phyloP scores from a whole-genome alignment of 768 basidiomycete genomes.

The Rhodotorula babjevae region DNA sequence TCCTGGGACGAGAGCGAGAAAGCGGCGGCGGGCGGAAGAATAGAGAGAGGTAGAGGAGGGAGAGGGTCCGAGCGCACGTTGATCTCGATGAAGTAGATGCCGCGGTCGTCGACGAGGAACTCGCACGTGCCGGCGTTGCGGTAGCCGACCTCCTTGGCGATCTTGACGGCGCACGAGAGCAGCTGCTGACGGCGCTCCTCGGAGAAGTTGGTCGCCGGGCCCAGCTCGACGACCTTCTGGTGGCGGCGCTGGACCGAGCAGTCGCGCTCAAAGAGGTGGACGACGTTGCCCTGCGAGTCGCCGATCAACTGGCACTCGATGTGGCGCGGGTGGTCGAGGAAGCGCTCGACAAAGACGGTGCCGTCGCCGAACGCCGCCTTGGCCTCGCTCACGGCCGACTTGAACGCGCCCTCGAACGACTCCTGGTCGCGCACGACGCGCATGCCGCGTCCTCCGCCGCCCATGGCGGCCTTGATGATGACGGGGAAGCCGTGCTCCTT shows the following conservation, averaged over 20 bases:
- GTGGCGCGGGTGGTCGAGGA: conserved; percentile 91
- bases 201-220: conserved; percentile 87
- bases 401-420: conserved; percentile 81
- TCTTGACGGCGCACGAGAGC: conserved; percentile 81
- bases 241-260: conserved; percentile 97
- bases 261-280: conserved; percentile 97
- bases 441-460: conserved; percentile 78
- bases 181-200: conserved; percentile 88
- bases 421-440: conserved; percentile 92
- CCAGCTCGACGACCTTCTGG: conserved; percentile 96
- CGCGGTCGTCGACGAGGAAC: conserved; percentile 94
- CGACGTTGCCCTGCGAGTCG: conserved; percentile 84
- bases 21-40: no score
- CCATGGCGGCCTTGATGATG: conserved; percentile 99
- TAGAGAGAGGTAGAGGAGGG: not conserved
- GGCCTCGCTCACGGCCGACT: conserved; percentile 89
- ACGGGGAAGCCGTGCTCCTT: conserved; percentile 71
- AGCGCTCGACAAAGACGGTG: conserved; percentile 97
- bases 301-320: conserved; percentile 96
- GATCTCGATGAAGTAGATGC: conserved; percentile 99
- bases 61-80: conserved; percentile 16
- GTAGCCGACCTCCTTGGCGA: conserved; percentile 88
- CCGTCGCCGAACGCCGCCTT: conserved; percentile 97
- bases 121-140: conserved; percentile 91
- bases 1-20: no score